phyloP scores from a whole-genome alignment of 108 stramenopile genomes.

The Epithemia pelagica region DNA sequence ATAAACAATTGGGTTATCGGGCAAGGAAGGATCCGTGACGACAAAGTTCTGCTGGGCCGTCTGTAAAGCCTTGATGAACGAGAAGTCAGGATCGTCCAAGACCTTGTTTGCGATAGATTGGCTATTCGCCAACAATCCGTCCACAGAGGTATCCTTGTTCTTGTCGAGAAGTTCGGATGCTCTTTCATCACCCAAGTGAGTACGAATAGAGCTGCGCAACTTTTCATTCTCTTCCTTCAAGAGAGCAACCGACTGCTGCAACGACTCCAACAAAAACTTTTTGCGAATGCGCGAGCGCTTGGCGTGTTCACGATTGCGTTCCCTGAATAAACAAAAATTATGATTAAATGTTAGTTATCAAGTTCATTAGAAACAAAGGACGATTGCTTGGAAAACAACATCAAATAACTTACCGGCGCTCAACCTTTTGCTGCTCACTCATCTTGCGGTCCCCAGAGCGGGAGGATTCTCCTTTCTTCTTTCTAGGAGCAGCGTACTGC shows the following conservation, averaged over 20 bases:
- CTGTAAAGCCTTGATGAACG: constrained; percentile 67
- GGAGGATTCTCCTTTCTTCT: constrained; percentile 10
- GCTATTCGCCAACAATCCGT: constrained; percentile 57
- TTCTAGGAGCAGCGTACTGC: constrained; percentile 56
- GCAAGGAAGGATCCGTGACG: constrained; percentile 60
- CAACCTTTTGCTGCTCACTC: constrained; percentile 56
- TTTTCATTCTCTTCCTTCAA: constrained; percentile 80
- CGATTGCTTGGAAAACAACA: neutral
- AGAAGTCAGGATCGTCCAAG: constrained; percentile 95
- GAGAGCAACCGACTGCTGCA: constrained; percentile 73
- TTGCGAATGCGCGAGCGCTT: constrained; percentile 90
- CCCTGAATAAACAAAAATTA: constrained; percentile 9
- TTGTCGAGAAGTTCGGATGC: constrained; percentile 40
- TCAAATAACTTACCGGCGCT: constrained; percentile 46
- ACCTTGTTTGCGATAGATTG: constrained; percentile 81
- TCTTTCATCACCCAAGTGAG: constrained; percentile 25
- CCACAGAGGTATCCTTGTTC: constrained; percentile 35
- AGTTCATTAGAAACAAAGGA: neutral
- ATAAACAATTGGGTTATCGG: constrained; percentile 42
- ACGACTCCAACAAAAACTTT: constrained; percentile 89
- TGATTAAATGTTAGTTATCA: neutral
- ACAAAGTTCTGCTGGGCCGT: constrained; percentile 72
- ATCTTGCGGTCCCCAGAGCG: constrained; percentile 34
- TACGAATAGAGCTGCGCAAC: constrained; percentile 43
- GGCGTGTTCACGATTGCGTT: constrained; percentile 89